Conservation (phyloP, 2,329 filamentous ascomycete species). For the Moelleriella libera region DNA sequence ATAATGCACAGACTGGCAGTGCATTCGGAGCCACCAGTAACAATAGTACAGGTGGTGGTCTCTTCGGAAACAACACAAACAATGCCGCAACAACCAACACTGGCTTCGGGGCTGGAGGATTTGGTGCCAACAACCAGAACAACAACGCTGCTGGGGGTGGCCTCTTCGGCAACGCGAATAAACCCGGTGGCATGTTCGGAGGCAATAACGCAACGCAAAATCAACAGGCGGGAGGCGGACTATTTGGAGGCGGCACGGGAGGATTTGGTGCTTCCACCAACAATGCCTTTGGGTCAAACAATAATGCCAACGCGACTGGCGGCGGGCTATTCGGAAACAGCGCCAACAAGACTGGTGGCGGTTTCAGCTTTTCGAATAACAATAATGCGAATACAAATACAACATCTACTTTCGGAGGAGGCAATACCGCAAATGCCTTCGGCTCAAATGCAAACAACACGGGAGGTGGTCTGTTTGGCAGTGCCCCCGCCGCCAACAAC, state of each 20-base stretch:
- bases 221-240: constrained; percentile 8
- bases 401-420: constrained; percentile 12
- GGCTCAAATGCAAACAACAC: constrained; percentile 13
- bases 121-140: constrained; percentile 21
- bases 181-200: constrained; percentile 12
- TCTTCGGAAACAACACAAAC: constrained; percentile 21
- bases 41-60: constrained; percentile 18
- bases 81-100: constrained; percentile 15
- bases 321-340: constrained; percentile 29
- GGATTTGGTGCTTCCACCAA: constrained; percentile 22
- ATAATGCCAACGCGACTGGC: constrained; percentile 13
- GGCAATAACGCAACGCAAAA: constrained; percentile 8
- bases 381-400: constrained; percentile 10
- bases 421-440: constrained; percentile 17
- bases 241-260: constrained; percentile 15
- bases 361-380: constrained; percentile 29
- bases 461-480: constrained; percentile 25
- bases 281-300: constrained; percentile 16
- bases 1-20: constrained; percentile 13
- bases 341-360: constrained; percentile 18
- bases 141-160: constrained; percentile 16
- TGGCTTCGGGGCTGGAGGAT: constrained; percentile 19
- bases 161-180: constrained; percentile 21
- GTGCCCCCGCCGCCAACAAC: constrained; percentile 12
- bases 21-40: constrained; percentile 31